These are phyloP conservation scores for Malus hybrid DNA, from an alignment of 331 rosid genomes.

Conservation along the genomic window DNA sequence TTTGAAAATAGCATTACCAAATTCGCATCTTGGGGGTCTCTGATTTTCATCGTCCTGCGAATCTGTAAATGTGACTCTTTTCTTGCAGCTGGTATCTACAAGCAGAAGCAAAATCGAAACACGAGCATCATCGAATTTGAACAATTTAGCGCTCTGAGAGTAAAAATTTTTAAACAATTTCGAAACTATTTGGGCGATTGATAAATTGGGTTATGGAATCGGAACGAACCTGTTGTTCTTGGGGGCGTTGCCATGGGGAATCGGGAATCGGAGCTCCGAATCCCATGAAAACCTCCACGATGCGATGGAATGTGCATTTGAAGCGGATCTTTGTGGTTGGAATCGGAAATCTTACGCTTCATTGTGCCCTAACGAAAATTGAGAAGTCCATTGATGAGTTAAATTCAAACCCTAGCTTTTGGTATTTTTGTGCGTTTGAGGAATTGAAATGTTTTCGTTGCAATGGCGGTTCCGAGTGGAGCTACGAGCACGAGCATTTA, in stretches of 20 bases:
- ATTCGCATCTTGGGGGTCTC: constrained; percentile 22
- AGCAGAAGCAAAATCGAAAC: neutral
- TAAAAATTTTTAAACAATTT: neutral
- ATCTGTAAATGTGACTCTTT: constrained; percentile 19
- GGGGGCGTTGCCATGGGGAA: neutral
- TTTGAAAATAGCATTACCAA: neutral
- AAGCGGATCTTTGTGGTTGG: constrained; percentile 12
- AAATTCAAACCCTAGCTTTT: neutral
- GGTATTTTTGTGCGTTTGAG: neutral
- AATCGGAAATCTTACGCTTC: constrained; percentile 34
- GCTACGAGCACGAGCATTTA: neutral
- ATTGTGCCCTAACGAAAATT: constrained; percentile 8
- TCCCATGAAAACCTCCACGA: constrained; percentile 13
- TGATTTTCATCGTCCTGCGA: constrained; percentile 1
- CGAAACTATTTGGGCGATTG: neutral
- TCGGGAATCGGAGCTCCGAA: constrained; percentile 14
- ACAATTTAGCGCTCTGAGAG: neutral
- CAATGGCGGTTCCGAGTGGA: constrained; percentile 4
- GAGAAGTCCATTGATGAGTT: neutral
- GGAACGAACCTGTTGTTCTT: constrained; percentile 10
- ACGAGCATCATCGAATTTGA: neutral
- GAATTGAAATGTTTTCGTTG: neutral
- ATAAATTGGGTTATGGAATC: neutral
- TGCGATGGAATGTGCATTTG: constrained; percentile 3
- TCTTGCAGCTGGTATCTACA: constrained; percentile 17